phyloP scores from a whole-genome alignment of 2,329 filamentous ascomycete species.

The Botrytis aclada region DNA sequence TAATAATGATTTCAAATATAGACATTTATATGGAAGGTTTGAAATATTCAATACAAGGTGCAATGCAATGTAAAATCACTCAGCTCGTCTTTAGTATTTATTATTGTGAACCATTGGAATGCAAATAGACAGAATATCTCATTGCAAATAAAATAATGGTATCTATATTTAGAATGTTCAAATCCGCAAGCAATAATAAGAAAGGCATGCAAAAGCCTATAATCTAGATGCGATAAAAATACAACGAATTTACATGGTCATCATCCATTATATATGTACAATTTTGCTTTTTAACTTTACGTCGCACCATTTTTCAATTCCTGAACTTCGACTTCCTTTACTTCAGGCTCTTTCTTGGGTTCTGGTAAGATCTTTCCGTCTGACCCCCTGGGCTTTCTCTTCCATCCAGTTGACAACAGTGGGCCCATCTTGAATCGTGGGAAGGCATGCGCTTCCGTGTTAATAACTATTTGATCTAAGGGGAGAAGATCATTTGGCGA shows the following conservation, averaged over 20 bases:
- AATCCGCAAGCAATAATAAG: background rate
- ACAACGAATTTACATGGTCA: constrained; percentile 16
- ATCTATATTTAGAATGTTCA: background rate
- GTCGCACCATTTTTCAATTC: constrained; percentile 20
- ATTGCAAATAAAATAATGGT: background rate
- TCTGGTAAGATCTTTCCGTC: constrained; percentile 37
- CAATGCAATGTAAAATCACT: background rate
- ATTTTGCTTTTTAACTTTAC: constrained; percentile 14
- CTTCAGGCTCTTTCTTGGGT: constrained; percentile 21
- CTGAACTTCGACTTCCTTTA: constrained; percentile 24
- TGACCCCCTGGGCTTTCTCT: constrained; percentile 58
- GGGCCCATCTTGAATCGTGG: constrained; percentile 80
- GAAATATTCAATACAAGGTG: background rate
- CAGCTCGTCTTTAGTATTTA: background rate
- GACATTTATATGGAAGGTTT: too few species aligned
- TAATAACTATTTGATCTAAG: constrained; percentile 84
- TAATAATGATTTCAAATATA: background rate
- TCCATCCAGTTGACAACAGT: constrained; percentile 78
- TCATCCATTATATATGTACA: constrained; percentile 22
- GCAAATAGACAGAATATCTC: background rate
- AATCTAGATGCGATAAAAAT: constrained; percentile 17
- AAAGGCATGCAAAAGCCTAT: background rate
- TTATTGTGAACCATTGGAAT: background rate
- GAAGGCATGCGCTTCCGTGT: constrained; percentile 91
- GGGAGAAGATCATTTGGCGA: constrained; percentile 78